A percentile compares a stretch with the other conserved stretches of the same genome.
phyloP scores from a whole-genome alignment of 208 protist genomes.

The Wallacemonas sp. region DNA sequence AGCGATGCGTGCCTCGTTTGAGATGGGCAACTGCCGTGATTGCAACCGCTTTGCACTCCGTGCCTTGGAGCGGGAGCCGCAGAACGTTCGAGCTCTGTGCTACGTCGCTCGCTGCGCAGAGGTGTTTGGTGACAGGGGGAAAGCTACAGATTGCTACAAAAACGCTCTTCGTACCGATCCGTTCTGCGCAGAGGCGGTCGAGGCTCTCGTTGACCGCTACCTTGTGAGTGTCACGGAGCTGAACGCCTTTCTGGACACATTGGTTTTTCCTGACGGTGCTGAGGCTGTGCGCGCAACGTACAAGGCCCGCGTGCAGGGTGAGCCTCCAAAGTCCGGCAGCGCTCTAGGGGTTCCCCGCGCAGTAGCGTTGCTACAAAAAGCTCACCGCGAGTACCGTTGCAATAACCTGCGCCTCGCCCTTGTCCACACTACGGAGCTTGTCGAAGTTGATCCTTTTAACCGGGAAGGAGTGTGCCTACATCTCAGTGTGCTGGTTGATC shows the following conservation, averaged over 20 bases:
- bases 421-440: constrained; percentile 52
- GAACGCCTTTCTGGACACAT: constrained; percentile 46
- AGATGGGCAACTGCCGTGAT: constrained; percentile 61
- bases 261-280: constrained; percentile 36
- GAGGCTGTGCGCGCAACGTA: constrained; percentile 24
- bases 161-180: constrained; percentile 61
- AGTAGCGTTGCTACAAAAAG: constrained; percentile 42
- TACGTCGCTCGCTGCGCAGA: constrained; percentile 76
- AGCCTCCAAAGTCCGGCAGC: neutral
- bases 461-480: constrained; percentile 69
- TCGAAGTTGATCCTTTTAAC: constrained; percentile 58
- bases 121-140: constrained; percentile 47
- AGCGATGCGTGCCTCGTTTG: constrained; percentile 69
- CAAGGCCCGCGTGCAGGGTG: constrained; percentile 14
- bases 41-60: constrained; percentile 41
- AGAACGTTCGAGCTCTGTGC: constrained; percentile 59
- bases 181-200: constrained; percentile 71
- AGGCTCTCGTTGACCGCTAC: constrained; percentile 60
- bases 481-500: constrained; percentile 74
- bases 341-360: constrained; percentile 35
- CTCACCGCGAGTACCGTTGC: constrained; percentile 49
- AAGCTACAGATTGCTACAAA: constrained; percentile 63
- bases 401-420: constrained; percentile 78
- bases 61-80: constrained; percentile 16
- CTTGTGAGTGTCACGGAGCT: constrained; percentile 48